Evolutionary conservation across 176 grass and related monocot genomes (phyloP).

Genomic region (Zoysia pacifica): DNA sequence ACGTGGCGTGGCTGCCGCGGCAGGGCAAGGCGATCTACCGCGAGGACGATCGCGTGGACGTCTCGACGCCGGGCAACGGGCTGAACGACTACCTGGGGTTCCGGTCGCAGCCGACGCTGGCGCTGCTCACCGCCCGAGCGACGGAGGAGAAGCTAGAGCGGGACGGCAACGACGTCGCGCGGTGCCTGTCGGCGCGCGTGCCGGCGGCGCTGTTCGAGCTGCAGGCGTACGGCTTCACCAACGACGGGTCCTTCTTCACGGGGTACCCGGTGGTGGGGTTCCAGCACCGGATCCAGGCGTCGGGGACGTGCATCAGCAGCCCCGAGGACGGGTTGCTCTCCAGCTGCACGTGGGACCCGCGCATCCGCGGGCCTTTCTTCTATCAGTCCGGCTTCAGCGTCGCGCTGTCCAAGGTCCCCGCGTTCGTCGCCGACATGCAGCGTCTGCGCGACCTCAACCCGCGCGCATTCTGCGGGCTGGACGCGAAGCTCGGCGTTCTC

Average conservation of each 20-base stretch:
- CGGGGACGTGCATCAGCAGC: constrained; percentile 33
- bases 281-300: constrained; percentile 55
- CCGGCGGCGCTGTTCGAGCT: constrained; percentile 16
- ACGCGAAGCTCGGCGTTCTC: constrained; percentile 53
- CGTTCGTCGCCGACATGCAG: constrained; percentile 52
- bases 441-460: constrained; percentile 56
- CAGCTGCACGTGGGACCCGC: constrained; percentile 42
- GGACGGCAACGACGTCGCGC: not conserved
- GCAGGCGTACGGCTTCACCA: constrained; percentile 32
- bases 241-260: constrained; percentile 47
- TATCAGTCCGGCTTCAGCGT: constrained; percentile 53
- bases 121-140: not conserved
- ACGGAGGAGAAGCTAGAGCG: constrained; percentile 5
- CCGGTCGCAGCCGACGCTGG: constrained; percentile 19
- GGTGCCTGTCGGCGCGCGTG: constrained; percentile 12
- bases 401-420: constrained; percentile 28
- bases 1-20: constrained; percentile 13
- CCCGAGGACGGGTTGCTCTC: constrained; percentile 45
- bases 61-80: constrained; percentile 2
- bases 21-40: constrained; percentile 32
- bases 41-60: constrained; percentile 9
- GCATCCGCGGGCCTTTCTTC: constrained; percentile 47
- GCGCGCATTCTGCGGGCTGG: constrained; percentile 44
- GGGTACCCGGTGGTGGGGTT: constrained; percentile 57
- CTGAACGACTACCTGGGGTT: constrained; percentile 25